A percentile compares a stretch with the other conserved stretches of the same genome.
phyloP scores from a whole-genome alignment of 306 rosid species.

The Crotalaria pallida region DNA sequence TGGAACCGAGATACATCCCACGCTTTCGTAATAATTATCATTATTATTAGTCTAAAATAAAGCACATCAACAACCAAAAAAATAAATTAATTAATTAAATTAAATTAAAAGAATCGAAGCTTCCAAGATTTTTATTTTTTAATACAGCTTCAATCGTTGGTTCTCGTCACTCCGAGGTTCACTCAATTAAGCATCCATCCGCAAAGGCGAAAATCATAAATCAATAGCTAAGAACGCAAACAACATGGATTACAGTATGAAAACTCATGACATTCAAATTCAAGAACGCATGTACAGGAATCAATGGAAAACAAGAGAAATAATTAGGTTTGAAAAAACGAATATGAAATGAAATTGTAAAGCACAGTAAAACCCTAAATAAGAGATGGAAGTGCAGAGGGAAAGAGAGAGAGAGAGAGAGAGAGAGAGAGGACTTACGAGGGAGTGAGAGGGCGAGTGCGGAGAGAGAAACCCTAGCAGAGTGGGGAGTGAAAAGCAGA shows the following conservation, averaged over 20 bases:
- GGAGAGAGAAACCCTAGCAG: not conserved
- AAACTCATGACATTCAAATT: not conserved
- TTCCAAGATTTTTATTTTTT: not conserved
- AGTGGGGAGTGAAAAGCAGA: not conserved
- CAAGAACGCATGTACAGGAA: not conserved
- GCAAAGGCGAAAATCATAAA: not conserved
- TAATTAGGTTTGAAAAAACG: conserved; percentile 2
- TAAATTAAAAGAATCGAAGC: not conserved
- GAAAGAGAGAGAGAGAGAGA: not conserved
- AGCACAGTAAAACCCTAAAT: not conserved
- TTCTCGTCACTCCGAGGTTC: not conserved
- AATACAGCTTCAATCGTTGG: not conserved
- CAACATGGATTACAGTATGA: not conserved
- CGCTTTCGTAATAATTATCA: no score
- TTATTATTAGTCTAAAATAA: conserved; percentile 2
- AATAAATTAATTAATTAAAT: no score
- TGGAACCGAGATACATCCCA: no score
- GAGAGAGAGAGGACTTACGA: not conserved
- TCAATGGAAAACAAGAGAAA: not conserved
- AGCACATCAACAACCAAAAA: not conserved
- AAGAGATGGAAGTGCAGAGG: not conserved
- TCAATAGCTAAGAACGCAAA: not conserved
- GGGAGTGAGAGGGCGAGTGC: not conserved
- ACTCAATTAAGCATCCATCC: not conserved
- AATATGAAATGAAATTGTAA: not conserved